Conservation (phyloP, 495 filamentous ascomycete species). For the Talaromyces wortmannii region DNA sequence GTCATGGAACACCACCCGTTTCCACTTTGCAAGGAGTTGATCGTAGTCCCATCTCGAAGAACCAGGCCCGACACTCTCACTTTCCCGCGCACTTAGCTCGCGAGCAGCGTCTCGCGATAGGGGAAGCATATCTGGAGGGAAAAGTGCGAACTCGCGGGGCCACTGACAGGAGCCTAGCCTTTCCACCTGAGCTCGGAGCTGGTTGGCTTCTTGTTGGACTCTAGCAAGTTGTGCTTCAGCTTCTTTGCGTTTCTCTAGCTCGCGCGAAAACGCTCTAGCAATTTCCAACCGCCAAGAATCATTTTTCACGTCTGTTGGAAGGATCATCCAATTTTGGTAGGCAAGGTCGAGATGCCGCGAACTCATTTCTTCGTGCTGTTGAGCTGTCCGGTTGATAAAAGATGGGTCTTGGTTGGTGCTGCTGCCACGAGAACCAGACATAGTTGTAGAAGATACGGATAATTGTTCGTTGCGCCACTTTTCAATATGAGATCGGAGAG, state of each 20-base stretch:
- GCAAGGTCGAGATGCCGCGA: conserved; percentile 60
- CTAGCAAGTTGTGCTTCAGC: conserved; percentile 54
- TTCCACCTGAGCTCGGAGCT: conserved; percentile 64
- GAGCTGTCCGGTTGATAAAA: conserved; percentile 39
- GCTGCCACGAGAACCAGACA: conserved; percentile 15
- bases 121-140: conserved; percentile 55
- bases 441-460: conserved; percentile 16
- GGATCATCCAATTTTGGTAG: conserved; percentile 61
- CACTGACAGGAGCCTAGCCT: conserved; percentile 61
- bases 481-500: conserved; percentile 57
- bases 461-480: conserved; percentile 48
- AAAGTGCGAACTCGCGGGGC: conserved; percentile 63
- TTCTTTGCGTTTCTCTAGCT: conserved; percentile 57
- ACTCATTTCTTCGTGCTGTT: conserved; percentile 53
- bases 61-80: conserved; percentile 22
- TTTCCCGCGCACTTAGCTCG: conserved; percentile 30
- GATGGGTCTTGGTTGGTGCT: conserved; percentile 21
- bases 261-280: conserved; percentile 62
- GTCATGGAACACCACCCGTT: conserved; percentile 44
- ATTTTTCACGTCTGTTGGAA: conserved; percentile 47
- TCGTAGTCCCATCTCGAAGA: conserved; percentile 50
- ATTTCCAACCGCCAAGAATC: conserved; percentile 76
- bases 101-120: conserved; percentile 41
- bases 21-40: conserved; percentile 51
- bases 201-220: conserved; percentile 62